These are phyloP conservation scores for Hirsutella thompsonii DNA, from an alignment of 2,329 filamentous ascomycete species.

Conservation along the genomic window DNA sequence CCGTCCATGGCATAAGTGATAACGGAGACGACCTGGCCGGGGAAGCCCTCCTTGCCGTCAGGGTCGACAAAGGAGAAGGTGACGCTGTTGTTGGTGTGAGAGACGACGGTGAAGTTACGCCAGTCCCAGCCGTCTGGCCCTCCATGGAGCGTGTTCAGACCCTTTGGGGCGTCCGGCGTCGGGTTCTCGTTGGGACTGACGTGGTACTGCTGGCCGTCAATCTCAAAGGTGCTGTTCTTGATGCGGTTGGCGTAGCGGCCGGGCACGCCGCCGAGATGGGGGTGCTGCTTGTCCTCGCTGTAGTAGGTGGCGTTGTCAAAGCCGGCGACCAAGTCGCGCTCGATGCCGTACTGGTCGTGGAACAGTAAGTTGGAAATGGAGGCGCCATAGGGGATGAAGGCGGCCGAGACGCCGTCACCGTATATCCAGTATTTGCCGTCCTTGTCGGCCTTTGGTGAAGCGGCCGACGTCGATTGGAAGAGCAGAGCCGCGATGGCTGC, in stretches of 20 bases:
- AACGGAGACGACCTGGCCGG: slow-evolving; percentile 61
- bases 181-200: slow-evolving; percentile 52
- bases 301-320: slow-evolving; percentile 70
- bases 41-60: slow-evolving; percentile 65
- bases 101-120: slow-evolving; percentile 64
- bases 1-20: slow-evolving; percentile 60
- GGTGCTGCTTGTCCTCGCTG: slow-evolving; percentile 47
- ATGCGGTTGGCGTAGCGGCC: slow-evolving; percentile 74
- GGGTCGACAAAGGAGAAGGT: slow-evolving; percentile 64
- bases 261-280: slow-evolving; percentile 59
- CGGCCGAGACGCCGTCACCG: slow-evolving; percentile 51
- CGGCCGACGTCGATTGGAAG: slow-evolving; percentile 5
- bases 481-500: slow-evolving; percentile 7
- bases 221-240: slow-evolving; percentile 59
- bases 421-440: slow-evolving; percentile 62
- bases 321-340: slow-evolving; percentile 59
- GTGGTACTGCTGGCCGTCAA: slow-evolving; percentile 49
- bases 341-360: slow-evolving; percentile 53
- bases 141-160: slow-evolving; percentile 55
- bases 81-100: slow-evolving; percentile 53
- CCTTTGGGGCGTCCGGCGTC: slow-evolving; percentile 32
- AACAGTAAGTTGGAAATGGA: slow-evolving; percentile 60
- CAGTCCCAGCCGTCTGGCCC: slow-evolving; percentile 64
- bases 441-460: slow-evolving; percentile 29
- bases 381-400: slow-evolving; percentile 64